A percentile compares a stretch with the other conserved stretches of the same genome.
Conservation (phyloP, 495 filamentous ascomycete species). For the Lophiostoma macrostomum region DNA sequence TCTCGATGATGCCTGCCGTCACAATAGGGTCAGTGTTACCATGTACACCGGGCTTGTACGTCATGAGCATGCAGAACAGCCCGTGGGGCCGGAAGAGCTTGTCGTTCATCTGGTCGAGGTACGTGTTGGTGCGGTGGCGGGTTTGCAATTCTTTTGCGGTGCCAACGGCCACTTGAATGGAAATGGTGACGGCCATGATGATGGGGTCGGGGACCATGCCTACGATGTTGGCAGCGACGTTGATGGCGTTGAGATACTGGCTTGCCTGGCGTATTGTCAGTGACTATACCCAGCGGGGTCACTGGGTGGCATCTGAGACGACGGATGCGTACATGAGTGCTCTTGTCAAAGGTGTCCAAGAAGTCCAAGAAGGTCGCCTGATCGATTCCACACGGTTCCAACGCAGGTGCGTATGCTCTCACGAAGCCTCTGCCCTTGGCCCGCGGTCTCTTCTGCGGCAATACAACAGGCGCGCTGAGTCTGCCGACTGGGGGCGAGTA, state of each 20-base stretch:
- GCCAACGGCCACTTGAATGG: slow-evolving; percentile 44
- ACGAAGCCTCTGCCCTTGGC: slow-evolving; percentile 47
- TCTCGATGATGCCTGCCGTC: not conserved
- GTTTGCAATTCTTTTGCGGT: slow-evolving; percentile 39
- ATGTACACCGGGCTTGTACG: slow-evolving; percentile 49
- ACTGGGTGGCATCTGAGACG: too few species aligned
- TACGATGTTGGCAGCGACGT: slow-evolving; percentile 19
- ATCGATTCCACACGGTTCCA: slow-evolving; percentile 51
- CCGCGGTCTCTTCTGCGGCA: slow-evolving; percentile 51
- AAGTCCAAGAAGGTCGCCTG: slow-evolving; percentile 55
- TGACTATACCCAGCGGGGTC: too few species aligned
- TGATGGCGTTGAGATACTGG: slow-evolving; percentile 27
- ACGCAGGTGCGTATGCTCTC: slow-evolving; percentile 52
- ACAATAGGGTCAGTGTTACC: slow-evolving; percentile 28
- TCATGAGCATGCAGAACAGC: slow-evolving; percentile 59
- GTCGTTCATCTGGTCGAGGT: slow-evolving; percentile 56
- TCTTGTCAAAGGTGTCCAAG: slow-evolving; percentile 43
- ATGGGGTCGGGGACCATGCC: slow-evolving; percentile 43
- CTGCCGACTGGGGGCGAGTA: slow-evolving; percentile 1
- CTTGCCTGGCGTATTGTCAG: slow-evolving; percentile 23
- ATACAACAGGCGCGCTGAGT: slow-evolving; percentile 46
- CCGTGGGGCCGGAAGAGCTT: slow-evolving; percentile 59
- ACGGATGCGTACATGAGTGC: slow-evolving; percentile 37
- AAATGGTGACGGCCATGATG: slow-evolving; percentile 46
- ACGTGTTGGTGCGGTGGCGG: slow-evolving; percentile 49